Conservation (phyloP, 352 stramenopile genomes). For the Plasmopara muralis region DNA sequence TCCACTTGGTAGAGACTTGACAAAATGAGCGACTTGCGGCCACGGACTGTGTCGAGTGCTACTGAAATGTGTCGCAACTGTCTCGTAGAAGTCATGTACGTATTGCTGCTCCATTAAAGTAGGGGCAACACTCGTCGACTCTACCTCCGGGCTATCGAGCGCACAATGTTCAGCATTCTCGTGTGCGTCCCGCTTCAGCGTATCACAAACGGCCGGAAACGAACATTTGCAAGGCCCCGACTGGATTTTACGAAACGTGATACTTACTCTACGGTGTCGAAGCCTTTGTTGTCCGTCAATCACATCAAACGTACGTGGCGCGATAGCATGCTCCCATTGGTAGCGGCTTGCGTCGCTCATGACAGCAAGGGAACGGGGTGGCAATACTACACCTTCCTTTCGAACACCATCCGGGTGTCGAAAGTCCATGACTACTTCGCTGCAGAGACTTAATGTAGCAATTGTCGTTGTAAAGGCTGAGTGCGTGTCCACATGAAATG, state of each 20-base stretch:
- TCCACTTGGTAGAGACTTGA: conserved; percentile 42
- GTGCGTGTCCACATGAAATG: conserved; percentile 85
- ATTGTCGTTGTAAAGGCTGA: conserved; percentile 82
- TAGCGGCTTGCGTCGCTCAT: conserved; percentile 82
- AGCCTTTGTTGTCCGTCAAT: conserved; percentile 65
- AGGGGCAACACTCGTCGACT: conserved; percentile 25
- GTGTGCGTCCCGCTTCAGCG: conserved; percentile 13
- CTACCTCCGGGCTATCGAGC: conserved; percentile 2
- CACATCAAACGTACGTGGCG: conserved; percentile 75
- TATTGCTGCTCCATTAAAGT: conserved; percentile 73
- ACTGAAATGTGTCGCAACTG: conserved; percentile 74
- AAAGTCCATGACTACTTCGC: conserved; percentile 85
- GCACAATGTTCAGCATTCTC: conserved; percentile 4
- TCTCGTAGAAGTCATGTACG: conserved; percentile 85
- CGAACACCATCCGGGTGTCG: conserved; percentile 47
- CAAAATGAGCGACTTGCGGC: conserved; percentile 65
- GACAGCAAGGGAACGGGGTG: conserved; percentile 68
- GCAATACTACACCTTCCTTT: conserved; percentile 57
- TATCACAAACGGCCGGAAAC: conserved; percentile 70
- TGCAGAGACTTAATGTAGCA: conserved; percentile 66
- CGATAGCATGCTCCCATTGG: conserved; percentile 85
- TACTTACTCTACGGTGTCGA: conserved; percentile 63
- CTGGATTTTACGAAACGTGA: conserved; percentile 86
- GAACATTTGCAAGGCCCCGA: conserved; percentile 55
- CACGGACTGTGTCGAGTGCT: conserved; percentile 84